These are phyloP conservation scores for Rhodotorula sp. DNA, from an alignment of 1,284 basidiomycete species.

Conservation along the genomic window DNA sequence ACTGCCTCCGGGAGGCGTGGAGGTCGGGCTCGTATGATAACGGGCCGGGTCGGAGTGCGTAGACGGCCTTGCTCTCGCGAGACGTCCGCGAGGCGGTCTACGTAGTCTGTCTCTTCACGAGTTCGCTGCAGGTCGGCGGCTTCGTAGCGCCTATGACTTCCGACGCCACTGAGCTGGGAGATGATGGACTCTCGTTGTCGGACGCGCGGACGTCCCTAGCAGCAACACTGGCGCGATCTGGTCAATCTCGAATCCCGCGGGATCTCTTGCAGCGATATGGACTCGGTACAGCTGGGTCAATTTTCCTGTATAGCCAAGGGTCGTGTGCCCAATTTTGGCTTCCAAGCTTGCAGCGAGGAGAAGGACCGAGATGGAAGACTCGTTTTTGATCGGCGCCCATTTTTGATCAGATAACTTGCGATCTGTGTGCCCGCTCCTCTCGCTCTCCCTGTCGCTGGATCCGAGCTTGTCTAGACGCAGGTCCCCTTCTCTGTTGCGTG, in stretches of 20 bases:
- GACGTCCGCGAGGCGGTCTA: neutral
- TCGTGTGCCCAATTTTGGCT: no score
- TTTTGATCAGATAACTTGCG: neutral
- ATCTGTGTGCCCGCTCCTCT: neutral
- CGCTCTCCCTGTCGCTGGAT: neutral
- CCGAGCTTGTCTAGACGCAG: no score
- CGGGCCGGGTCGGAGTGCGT: neutral
- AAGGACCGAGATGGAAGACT: neutral
- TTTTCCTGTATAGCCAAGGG: no score
- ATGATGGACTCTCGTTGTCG: no score
- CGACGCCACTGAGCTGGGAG: no score
- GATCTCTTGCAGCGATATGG: no score
- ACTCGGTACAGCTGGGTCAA: no score
- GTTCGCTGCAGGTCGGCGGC: neutral
- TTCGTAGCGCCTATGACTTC: no score
- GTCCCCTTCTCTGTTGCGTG: no score
- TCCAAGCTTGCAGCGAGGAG: neutral
- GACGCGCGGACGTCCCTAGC: no score
- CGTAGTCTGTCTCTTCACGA: neutral
- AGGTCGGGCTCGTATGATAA: neutral
- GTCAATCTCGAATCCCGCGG: no score
- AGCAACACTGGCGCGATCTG: no score
- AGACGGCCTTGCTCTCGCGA: neutral
- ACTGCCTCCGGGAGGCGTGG: constrained; percentile 45
- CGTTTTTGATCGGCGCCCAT: neutral